Percentiles rank a stretch among this genome's conserved stretches.
Evolutionary conservation across 2,329 filamentous ascomycete genomes (phyloP).

Genomic region (Aspergillus calidoustus): DNA sequence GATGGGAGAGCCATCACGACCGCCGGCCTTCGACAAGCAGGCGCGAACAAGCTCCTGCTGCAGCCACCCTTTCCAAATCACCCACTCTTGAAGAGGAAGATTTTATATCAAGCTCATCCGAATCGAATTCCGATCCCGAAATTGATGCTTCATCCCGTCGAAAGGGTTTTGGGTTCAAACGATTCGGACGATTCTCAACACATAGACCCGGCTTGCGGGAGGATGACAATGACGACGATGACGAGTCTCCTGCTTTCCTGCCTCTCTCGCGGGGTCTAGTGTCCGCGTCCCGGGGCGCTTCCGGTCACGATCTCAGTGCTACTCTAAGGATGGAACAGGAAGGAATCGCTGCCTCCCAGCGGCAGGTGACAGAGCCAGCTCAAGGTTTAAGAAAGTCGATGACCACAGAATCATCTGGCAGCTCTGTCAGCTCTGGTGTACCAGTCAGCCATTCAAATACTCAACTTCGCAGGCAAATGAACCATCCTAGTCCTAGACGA

Average conservation of each 20-base stretch:
- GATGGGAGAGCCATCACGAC: conserved; percentile 26
- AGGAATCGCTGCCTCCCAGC: conserved; percentile 32
- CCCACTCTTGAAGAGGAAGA: conserved; percentile 41
- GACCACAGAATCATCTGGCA: conserved; percentile 38
- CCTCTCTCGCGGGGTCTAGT: conserved; percentile 39
- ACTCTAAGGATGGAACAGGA: conserved; percentile 46
- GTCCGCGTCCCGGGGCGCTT: conserved; percentile 25
- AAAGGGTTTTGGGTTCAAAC: conserved; percentile 37
- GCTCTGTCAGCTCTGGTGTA: conserved; percentile 44
- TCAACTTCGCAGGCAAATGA: conserved; percentile 24
- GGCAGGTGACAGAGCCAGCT: conserved; percentile 33
- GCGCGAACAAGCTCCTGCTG: conserved; percentile 30
- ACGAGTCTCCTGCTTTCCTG: conserved; percentile 53
- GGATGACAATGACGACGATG: conserved; percentile 51
- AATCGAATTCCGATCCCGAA: conserved; percentile 38
- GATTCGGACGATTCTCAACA: conserved; percentile 46
- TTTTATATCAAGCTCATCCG: conserved; percentile 36
- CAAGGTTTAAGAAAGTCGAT: conserved; percentile 25
- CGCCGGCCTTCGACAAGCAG: conserved; percentile 30
- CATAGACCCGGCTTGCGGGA: conserved; percentile 39
- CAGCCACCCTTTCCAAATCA: conserved; percentile 33
- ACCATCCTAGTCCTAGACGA: conserved; percentile 49
- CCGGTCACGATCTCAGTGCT: conserved; percentile 43
- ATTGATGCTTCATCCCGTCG: conserved; percentile 27
- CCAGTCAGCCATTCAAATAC: conserved; percentile 29